Conservation (phyloP, 768 basidiomycete species). For the Saitozyma sp. region DNA sequence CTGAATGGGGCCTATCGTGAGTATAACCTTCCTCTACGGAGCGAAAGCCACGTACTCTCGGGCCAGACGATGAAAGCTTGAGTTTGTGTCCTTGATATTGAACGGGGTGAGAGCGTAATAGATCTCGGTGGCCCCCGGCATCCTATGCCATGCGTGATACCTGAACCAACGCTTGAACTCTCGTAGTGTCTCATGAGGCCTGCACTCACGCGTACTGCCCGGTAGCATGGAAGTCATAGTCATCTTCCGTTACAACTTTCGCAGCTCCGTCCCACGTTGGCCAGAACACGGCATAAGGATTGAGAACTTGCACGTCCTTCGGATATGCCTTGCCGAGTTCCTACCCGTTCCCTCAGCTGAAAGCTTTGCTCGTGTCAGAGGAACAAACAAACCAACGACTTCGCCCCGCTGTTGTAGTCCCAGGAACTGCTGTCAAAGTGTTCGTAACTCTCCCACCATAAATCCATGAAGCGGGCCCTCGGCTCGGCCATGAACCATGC, state of each 20-base stretch:
- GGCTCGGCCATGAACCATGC: background rate
- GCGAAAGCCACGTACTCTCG: too few species aligned
- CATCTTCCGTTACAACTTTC: background rate
- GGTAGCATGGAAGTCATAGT: background rate
- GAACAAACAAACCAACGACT: too few species aligned
- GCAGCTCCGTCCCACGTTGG: background rate
- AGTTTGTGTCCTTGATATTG: too few species aligned
- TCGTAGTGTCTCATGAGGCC: background rate
- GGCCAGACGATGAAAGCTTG: too few species aligned
- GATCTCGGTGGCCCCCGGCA: background rate
- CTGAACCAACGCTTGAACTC: background rate
- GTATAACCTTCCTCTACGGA: too few species aligned
- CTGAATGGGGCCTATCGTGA: too few species aligned
- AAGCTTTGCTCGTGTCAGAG: background rate
- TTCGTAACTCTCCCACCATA: constrained; percentile 3
- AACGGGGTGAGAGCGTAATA: background rate
- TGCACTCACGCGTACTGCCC: constrained; percentile 2
- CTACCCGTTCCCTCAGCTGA: background rate
- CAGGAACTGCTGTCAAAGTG: background rate
- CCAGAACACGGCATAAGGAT: background rate
- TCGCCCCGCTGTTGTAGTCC: constrained; percentile 4
- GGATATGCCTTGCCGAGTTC: background rate
- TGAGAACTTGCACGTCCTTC: background rate
- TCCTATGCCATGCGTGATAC: background rate
- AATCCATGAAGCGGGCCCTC: background rate